Evolutionary conservation across 257 asterid genomes (phyloP).

Genomic region (Petrea volubilis): DNA sequence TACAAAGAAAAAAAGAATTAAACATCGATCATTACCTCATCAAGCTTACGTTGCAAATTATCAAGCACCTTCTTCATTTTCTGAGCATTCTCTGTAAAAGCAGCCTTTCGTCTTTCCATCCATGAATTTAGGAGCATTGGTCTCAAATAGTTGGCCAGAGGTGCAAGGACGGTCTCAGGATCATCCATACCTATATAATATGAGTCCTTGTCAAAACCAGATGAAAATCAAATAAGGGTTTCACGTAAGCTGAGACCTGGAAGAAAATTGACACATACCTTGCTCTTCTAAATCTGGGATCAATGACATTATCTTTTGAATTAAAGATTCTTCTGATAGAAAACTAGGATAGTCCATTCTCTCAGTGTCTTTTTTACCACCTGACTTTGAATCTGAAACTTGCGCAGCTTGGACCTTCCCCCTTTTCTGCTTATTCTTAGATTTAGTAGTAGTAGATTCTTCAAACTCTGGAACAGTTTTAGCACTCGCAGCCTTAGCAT

Average conservation of each 20-base stretch:
- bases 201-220: constrained; percentile 19
- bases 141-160: constrained; percentile 74
- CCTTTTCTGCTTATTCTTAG: constrained; percentile 80
- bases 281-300: constrained; percentile 89
- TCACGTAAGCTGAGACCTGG: constrained; percentile 18
- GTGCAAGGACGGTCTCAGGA: constrained; percentile 76
- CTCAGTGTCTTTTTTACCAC: constrained; percentile 63
- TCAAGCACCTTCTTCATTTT: constrained; percentile 73
- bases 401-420: constrained; percentile 69
- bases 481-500: constrained; percentile 50
- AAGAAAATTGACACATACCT: constrained; percentile 43
- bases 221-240: constrained; percentile 6
- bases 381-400: constrained; percentile 58
- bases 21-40: constrained; percentile 64
- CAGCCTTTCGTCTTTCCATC: constrained; percentile 81
- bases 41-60: constrained; percentile 81
- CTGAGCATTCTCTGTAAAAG: constrained; percentile 87
- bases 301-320: constrained; percentile 64
- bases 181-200: constrained; percentile 59
- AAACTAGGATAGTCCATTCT: constrained; percentile 53
- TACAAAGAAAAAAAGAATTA: constrained; percentile 21
- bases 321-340: constrained; percentile 76
- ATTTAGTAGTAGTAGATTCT: constrained; percentile 59
- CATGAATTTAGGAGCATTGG: constrained; percentile 88
- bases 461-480: constrained; percentile 59